Conservation (phyloP, 805 yeast species). For the Ogataea parapolymorpha region DNA sequence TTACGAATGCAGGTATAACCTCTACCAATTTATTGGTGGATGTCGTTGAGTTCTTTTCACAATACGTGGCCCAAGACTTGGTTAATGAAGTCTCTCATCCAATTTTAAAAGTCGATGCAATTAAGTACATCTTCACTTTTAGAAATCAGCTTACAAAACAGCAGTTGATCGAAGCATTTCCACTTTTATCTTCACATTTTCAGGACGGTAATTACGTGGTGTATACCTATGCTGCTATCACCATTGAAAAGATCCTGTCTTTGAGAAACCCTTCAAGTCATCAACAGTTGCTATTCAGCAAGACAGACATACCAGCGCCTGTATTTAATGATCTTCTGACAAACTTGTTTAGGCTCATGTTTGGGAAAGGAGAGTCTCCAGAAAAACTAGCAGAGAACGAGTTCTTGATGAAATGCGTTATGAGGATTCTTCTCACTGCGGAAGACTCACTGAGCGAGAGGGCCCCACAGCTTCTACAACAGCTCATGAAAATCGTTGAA, state of each 20-base stretch:
- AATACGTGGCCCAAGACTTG: slow-evolving; percentile 80
- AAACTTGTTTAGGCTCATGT: slow-evolving; percentile 64
- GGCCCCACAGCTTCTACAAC: slow-evolving; percentile 50
- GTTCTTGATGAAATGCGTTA: slow-evolving; percentile 81
- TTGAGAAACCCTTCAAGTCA: slow-evolving; percentile 60
- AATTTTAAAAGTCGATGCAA: slow-evolving; percentile 86
- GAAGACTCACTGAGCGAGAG: slow-evolving; percentile 57
- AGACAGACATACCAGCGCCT: slow-evolving; percentile 62
- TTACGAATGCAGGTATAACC: slow-evolving; percentile 84
- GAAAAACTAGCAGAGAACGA: slow-evolving; percentile 95
- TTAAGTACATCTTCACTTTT: slow-evolving; percentile 83
- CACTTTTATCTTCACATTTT: slow-evolving; percentile 71
- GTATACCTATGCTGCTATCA: slow-evolving; percentile 89
- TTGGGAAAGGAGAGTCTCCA: slow-evolving; percentile 60
- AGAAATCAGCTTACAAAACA: slow-evolving; percentile 89
- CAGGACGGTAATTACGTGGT: slow-evolving; percentile 70
- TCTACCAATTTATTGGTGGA: slow-evolving; percentile 82
- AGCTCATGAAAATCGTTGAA: slow-evolving; percentile 64
- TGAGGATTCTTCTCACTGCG: slow-evolving; percentile 74
- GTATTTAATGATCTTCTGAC: slow-evolving; percentile 59
- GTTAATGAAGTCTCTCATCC: slow-evolving; percentile 59
- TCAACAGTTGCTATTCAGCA: slow-evolving; percentile 60
- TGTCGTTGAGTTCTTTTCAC: slow-evolving; percentile 79
- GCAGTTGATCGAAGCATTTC: slow-evolving; percentile 76
- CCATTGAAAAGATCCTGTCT: slow-evolving; percentile 83